Evolutionary conservation across 2,329 filamentous ascomycete species (phyloP).

Genomic region (Gyromitra esculenta): DNA sequence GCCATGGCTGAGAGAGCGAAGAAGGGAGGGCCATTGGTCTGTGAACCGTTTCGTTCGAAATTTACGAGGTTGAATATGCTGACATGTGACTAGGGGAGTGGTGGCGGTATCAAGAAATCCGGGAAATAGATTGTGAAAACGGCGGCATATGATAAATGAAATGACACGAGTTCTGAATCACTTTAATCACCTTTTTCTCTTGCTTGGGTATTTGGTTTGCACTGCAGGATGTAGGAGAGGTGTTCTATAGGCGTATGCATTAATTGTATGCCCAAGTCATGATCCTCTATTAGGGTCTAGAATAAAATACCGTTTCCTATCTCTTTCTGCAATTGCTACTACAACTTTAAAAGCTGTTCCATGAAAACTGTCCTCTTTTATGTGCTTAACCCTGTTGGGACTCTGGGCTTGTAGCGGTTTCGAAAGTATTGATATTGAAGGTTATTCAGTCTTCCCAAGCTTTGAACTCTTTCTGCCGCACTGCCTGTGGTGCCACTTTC

Average conservation of each 20-base stretch:
- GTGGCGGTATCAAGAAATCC: slow-evolving; percentile 58
- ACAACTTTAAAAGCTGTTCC: not conserved
- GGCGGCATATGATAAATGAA: slow-evolving; percentile 14
- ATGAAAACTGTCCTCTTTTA: not conserved
- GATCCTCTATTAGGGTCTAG: not conserved
- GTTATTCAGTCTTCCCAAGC: slow-evolving; percentile 39
- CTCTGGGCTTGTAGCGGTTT: not conserved
- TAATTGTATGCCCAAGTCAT: slow-evolving; percentile 21
- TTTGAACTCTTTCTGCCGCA: slow-evolving; percentile 30
- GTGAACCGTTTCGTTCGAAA: slow-evolving; percentile 16
- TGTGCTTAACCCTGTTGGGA: not conserved
- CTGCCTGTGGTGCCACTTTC: slow-evolving; percentile 29
- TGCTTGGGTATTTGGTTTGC: slow-evolving; percentile 19
- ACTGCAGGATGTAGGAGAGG: not conserved
- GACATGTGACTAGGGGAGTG: slow-evolving; percentile 36
- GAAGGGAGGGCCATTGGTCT: slow-evolving; percentile 53
- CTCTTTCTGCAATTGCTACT: not conserved
- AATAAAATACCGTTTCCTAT: slow-evolving; percentile 1
- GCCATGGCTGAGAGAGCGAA: slow-evolving; percentile 56
- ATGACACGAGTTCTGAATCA: slow-evolving; percentile 27
- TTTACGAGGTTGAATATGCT: slow-evolving; percentile 20
- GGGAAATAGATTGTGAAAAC: slow-evolving; percentile 53
- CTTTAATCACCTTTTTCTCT: slow-evolving; percentile 22
- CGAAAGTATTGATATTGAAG: slow-evolving; percentile 4
- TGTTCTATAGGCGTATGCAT: slow-evolving; percentile 19